Evolutionary conservation across 2,329 filamentous ascomycete genomes (phyloP), one percentile per base, ranked within the genome.

Genomic region (Verticillium tricorpus): DNA sequence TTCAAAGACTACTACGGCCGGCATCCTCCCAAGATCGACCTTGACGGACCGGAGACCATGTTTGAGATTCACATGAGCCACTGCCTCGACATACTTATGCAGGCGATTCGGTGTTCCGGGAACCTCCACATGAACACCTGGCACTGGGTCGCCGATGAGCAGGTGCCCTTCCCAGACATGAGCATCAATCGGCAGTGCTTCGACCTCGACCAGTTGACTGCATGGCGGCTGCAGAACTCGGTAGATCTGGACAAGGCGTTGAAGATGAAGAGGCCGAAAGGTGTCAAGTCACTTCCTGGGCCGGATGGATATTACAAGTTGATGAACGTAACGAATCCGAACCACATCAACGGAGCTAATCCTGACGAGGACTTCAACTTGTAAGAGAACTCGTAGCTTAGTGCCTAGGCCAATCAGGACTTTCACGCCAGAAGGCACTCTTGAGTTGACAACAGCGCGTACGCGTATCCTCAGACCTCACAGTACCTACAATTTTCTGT

Each of bases 1-100:
- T 81, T 82, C 67, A 79, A 76, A 62, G 79, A 81, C 7, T 80
- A 84, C 65, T 85, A 84, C 67, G 37, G 37, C 37, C 37, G 17
- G 14, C 37, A 40, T 7, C 37, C 37, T 66, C 67, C 9, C 62
- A 40, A 40, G 37, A 40, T 75, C 19, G 73, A 76, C 56, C 65
- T 71, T 73, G 17, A 40, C 37, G 37, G 14, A n/a, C 37, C 9
- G 55, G 63, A 40, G 56, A 58, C 62, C 31, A 57, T 65, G 35
- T 66, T 60, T 6, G 67, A 65, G 62, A 64, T 67, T n/a, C 74
- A 77, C 61, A 63, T 74, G 6, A 70, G 71, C 54, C 74, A 76
- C 50, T 77, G 74, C 59, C 69, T 71, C 31, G 72, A 74, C 32
- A 72, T 76, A 28, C 62, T 76, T 2, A 57, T 75, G 11, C 71